phyloP scores from a whole-genome alignment of 176 grass and related monocot genomes.

The Carex myosuroides region DNA sequence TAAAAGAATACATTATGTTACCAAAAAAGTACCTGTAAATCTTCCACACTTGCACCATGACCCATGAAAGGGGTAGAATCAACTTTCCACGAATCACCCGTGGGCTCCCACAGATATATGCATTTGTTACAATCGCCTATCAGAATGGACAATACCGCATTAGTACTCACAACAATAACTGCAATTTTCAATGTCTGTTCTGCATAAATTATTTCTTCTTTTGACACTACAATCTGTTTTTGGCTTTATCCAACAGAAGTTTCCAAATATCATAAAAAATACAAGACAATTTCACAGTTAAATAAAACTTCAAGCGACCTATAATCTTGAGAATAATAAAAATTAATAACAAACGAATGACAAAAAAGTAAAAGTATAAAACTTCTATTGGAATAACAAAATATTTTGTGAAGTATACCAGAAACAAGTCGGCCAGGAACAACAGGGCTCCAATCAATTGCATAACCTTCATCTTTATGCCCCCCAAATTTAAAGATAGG shows the following conservation, averaged over 20 bases:
- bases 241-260: background rate
- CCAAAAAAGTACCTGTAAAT: slow-evolving; percentile 51
- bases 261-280: background rate
- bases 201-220: slow-evolving; percentile 6
- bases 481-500: slow-evolving; percentile 68
- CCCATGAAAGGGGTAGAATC: slow-evolving; percentile 65
- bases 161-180: background rate
- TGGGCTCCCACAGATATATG: slow-evolving; percentile 89
- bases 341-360: background rate
- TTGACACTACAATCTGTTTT: background rate
- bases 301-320: background rate
- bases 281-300: background rate
- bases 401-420: slow-evolving; percentile 40
- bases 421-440: slow-evolving; percentile 80
- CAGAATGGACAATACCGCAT: slow-evolving; percentile 1
- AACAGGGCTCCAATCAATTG: slow-evolving; percentile 79
- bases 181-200: slow-evolving; percentile 3
- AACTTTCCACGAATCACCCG: slow-evolving; percentile 53
- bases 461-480: slow-evolving; percentile 91
- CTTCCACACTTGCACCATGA: slow-evolving; percentile 74
- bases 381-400: background rate
- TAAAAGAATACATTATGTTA: slow-evolving; percentile 3
- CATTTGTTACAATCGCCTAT: slow-evolving; percentile 73
- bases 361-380: background rate
- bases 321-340: background rate